Conservation (phyloP, 805 yeast species). For the Grigorovia humatica region DNA sequence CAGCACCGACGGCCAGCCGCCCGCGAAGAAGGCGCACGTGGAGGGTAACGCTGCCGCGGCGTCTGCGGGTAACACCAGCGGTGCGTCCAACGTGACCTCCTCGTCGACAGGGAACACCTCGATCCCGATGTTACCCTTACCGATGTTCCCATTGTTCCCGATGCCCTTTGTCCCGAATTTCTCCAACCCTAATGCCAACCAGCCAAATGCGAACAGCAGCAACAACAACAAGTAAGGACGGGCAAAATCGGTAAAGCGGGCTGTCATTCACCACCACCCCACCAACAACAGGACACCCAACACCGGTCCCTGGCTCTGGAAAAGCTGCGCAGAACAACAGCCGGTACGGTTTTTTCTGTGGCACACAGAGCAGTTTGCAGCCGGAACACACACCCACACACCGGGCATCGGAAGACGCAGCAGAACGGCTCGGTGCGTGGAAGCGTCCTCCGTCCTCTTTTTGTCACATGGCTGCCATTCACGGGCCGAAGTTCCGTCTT, state of each 20-base stretch:
- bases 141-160: slow-evolving; percentile 30
- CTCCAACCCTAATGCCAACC: not conserved
- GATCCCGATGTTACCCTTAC: slow-evolving; percentile 12
- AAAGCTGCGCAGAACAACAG: too few relatives aligned
- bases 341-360: too few relatives aligned
- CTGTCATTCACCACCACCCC: not conserved
- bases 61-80: slow-evolving; percentile 3
- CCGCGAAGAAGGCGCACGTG: not conserved
- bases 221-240: not conserved
- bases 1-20: not conserved
- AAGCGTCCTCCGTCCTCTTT: not conserved
- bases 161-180: slow-evolving; percentile 10
- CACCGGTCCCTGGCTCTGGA: not conserved
- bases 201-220: not conserved
- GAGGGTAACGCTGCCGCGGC: slow-evolving; percentile 4
- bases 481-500: too few relatives aligned
- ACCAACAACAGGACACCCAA: not conserved
- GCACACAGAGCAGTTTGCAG: too few relatives aligned
- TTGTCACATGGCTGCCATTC: not conserved
- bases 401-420: not conserved
- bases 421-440: too few relatives aligned
- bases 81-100: not conserved
- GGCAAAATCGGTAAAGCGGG: too few relatives aligned
- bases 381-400: not conserved
- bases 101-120: not conserved